Base-by-base conservation (phyloP, 352 stramenopile species). In the Blastocystis sp. region DNA sequence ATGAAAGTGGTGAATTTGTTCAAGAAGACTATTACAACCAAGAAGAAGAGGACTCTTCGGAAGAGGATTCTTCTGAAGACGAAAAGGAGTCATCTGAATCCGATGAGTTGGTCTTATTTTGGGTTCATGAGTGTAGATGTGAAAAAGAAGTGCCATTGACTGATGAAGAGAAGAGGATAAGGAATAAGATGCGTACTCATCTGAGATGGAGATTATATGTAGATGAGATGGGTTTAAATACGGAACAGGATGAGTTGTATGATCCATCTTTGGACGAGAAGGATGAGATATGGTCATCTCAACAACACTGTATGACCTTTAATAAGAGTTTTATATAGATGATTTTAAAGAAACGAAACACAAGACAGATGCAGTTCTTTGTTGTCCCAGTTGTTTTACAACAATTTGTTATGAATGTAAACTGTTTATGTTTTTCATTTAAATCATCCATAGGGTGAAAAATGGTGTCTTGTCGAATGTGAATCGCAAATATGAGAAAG, bases 341-440 rank as follows among this genome's bases (percentile, higher is more conserved):
- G 39, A 46, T 27, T 66, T 3, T 49, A 83, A 49, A 83, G 27
- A 29, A 69, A 24, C 14, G 24, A 32, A 49, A 19, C 4, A 51
- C 14, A 51, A 6, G 29, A 83, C 71, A 49, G 71, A 66, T 39
- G 71, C 71, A 27, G 66, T 83, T 49, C 29, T 83, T 9, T 83
- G 71, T 54, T 83, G 71, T 46, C 71, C 71, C 5, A 66, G 71
- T 66, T 83, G 71, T 24, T 83, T 83, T 66, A 83, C 71, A 12
- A 83, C 71, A 11, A 65, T 83, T 27, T 83, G 71, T 49, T 83
- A 83, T 46, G 29, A 63, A 19, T 63, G 71, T 46, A 66, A 29
- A 39, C 12, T n/a, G 71, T 83, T 21, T 4, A 4, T 29, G 9
- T n/a, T 19, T 5, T 16, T 11, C 6, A 52, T 32, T 65, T 51